A percentile compares a stretch with the other conserved stretches of the same genome.
Evolutionary conservation across 2,329 filamentous ascomycete genomes (phyloP).

Genomic region (Penicillium palitans): DNA sequence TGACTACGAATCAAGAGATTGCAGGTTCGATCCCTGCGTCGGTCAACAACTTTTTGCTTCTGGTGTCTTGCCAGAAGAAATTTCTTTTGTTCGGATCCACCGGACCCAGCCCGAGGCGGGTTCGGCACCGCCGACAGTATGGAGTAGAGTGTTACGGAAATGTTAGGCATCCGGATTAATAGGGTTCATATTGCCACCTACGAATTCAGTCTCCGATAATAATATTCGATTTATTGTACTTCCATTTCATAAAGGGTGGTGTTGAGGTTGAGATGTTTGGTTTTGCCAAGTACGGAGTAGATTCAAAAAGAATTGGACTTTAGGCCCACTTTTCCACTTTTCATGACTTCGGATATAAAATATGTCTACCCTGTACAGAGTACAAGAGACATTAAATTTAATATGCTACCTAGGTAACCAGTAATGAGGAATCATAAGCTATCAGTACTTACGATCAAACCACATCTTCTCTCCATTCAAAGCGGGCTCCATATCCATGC

Average conservation of each 20-base stretch:
- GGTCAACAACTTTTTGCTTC: constrained; percentile 25
- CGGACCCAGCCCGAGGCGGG: background rate
- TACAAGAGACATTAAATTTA: background rate
- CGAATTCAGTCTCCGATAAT: background rate
- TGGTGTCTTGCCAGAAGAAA: background rate
- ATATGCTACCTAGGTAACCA: background rate
- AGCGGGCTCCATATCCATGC: constrained; percentile 6
- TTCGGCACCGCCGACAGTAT: background rate
- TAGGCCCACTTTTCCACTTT: background rate
- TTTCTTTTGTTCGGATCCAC: constrained; percentile 7
- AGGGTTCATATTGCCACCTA: background rate
- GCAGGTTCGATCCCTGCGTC: constrained; percentile 49
- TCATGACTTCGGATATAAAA: background rate
- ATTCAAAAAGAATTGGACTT: background rate
- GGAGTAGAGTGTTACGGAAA: background rate
- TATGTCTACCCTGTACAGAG: background rate
- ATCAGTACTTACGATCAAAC: background rate
- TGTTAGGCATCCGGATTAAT: background rate
- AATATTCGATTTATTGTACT: background rate
- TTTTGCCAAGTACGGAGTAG: background rate
- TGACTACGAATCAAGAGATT: constrained; percentile 56
- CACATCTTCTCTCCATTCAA: constrained; percentile 7
- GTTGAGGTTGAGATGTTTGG: background rate
- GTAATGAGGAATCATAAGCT: background rate
- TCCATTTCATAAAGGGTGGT: background rate